These are phyloP conservation scores for Alternaria rosae DNA, from an alignment of 2,329 filamentous ascomycete genomes.

Conservation along the genomic window DNA sequence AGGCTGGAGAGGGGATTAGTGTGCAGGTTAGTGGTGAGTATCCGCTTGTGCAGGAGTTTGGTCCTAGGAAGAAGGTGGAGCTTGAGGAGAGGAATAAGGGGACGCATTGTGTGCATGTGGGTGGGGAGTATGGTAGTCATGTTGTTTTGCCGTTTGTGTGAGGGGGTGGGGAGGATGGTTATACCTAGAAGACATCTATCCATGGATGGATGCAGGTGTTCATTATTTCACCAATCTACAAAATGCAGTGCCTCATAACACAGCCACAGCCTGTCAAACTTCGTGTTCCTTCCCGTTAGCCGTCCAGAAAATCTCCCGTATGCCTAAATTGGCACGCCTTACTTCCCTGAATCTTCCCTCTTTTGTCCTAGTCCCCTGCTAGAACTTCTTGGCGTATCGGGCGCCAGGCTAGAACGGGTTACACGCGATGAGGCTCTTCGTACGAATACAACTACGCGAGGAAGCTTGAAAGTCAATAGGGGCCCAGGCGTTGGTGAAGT, in stretches of 20 bases:
- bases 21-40: constrained; percentile 15
- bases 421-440: neutral
- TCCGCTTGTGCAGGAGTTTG: constrained; percentile 15
- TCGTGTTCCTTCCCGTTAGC: neutral
- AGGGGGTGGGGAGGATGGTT: neutral
- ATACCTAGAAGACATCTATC: neutral
- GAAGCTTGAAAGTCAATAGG: neutral
- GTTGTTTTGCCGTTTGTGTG: constrained; percentile 11
- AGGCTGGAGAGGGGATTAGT: constrained; percentile 32
- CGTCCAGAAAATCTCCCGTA: neutral
- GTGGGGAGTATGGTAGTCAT: constrained; percentile 11
- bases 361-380: neutral
- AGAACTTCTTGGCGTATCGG: neutral
- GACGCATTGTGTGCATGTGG: constrained; percentile 15
- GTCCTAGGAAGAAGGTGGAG: constrained; percentile 2
- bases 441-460: neutral
- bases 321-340: neutral
- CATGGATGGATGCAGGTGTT: too few species aligned
- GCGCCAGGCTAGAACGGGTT: neutral
- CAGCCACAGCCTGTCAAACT: neutral
- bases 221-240: neutral
- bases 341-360: neutral
- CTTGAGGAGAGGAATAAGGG: constrained; percentile 17
- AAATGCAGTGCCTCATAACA: neutral
- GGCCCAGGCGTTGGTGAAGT: neutral